These are phyloP conservation scores for Periconia sp. DNA, from an alignment of 2,329 filamentous ascomycete genomes.

Conservation along the genomic window DNA sequence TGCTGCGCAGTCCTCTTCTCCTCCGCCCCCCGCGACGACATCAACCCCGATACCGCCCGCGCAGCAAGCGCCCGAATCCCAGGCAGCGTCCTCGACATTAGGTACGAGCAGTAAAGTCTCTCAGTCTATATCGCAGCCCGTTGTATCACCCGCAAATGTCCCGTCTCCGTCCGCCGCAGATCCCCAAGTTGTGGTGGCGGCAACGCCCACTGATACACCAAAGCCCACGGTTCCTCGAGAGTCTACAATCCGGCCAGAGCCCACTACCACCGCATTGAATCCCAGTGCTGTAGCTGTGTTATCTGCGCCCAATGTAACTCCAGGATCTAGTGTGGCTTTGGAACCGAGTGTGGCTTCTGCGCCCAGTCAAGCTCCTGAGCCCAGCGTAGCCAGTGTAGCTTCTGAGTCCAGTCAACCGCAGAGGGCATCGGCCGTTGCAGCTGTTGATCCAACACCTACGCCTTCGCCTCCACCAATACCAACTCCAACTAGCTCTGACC, in stretches of 20 bases:
- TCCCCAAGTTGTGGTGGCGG: background rate
- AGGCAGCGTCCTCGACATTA: conserved; percentile 32
- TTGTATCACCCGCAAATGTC: conserved; percentile 21
- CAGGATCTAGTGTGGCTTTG: background rate
- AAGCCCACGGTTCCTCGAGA: background rate
- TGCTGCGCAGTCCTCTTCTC: conserved; percentile 15
- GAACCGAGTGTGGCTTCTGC: background rate
- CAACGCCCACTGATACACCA: conserved; percentile 11
- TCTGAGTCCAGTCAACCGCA: conserved; percentile 4
- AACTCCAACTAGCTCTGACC: conserved; percentile 35
- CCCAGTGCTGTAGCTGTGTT: background rate
- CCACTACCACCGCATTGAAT: background rate
- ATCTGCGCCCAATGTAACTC: too few relatives aligned
- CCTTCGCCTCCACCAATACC: conserved; percentile 15
- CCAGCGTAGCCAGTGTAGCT: conserved; percentile 1
- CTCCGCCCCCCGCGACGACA: conserved; percentile 12
- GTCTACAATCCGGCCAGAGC: background rate
- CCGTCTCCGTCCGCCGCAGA: conserved; percentile 10
- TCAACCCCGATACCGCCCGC: conserved; percentile 18
- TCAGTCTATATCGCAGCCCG: conserved; percentile 24
- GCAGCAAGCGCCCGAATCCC: conserved; percentile 19
- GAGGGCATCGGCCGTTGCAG: conserved; percentile 3
- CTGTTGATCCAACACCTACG: conserved; percentile 9
- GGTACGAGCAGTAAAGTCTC: conserved; percentile 37
- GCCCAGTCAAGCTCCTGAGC: background rate